Percentiles rank a stretch among this genome's conserved stretches.
Conservation (phyloP, 2,329 filamentous ascomycete species). For the Cyclaneusma minus region DNA sequence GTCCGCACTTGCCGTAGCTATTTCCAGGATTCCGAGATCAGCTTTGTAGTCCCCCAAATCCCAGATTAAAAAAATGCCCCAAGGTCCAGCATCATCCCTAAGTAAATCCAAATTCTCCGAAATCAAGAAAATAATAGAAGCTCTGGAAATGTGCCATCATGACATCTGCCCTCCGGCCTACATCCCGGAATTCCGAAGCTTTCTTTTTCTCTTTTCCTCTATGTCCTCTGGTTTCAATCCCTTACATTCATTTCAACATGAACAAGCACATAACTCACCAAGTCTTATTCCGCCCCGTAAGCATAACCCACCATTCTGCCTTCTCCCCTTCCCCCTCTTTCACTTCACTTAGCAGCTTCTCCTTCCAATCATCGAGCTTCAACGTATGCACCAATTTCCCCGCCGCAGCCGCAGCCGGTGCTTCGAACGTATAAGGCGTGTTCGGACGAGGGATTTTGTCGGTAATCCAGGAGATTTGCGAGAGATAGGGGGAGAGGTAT, state of each 20-base stretch:
- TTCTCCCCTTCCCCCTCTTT: constrained; percentile 41
- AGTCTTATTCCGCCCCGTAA: constrained; percentile 65
- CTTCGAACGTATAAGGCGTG: constrained; percentile 20
- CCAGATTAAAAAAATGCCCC: constrained; percentile 5
- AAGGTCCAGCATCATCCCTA: too few species aligned
- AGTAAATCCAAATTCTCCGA: constrained; percentile 31
- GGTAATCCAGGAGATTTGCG: constrained; percentile 35
- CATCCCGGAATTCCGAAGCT: too few species aligned
- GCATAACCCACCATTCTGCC: constrained; percentile 62
- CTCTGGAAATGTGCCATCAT: too few species aligned
- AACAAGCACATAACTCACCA: too few species aligned
- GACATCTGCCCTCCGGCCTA: too few species aligned
- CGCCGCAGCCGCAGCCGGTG: constrained; percentile 30
- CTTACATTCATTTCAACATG: too few species aligned
- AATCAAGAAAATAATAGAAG: too few species aligned
- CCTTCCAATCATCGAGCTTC: constrained; percentile 55
- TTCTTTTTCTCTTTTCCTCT: too few species aligned
- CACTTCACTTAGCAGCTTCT: constrained; percentile 47
- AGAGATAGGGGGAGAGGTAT: constrained; percentile 39
- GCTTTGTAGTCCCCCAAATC: constrained; percentile 6
- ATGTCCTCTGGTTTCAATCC: too few species aligned
- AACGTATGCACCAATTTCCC: constrained; percentile 37
- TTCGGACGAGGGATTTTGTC: constrained; percentile 34
- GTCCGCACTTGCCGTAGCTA: constrained; percentile 45
- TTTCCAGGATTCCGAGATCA: too few species aligned